Base-by-base conservation (phyloP, 2,329 filamentous ascomycete species). In the Ascochyta fabae region DNA sequence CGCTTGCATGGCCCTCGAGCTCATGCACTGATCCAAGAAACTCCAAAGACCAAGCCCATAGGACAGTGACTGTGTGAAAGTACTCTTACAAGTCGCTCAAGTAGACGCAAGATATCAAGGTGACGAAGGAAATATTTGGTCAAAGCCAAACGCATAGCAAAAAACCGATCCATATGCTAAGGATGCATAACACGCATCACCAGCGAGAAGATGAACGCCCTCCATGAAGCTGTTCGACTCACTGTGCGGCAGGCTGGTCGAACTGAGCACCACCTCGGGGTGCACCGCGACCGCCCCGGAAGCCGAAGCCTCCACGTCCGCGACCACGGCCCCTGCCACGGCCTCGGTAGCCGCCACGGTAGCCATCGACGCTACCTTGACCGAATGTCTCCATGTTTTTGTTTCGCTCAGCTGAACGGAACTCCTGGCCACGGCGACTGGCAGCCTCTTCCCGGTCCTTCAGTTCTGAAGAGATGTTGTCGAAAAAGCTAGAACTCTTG, bases 331-430 rank as follows among this genome's bases (percentile, higher is more conserved):
- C 90, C 53, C 92, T 87, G 33, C 90, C 90, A 39, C 92, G 85
- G 27, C 92, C 91, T 47, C 92, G 88, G 76, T 88, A 95, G 61
- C 90, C 88, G 48, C 87, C 86, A 58, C 90, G 85, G 74, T 86
- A 90, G 15, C 87, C 88, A 66, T 99, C 95, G 22, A 99, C 93
- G 65, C 92, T 97, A 48, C 93, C 93, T 75, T 98, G 93, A 8
- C 95, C 95, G 66, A 99, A 99, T 0, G 95, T 99, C 79, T 99
- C 95, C 71, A 99, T 90, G 74, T 98, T 98, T 79, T 92, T 92
- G 75, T 89, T 92, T 74, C 96, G 91, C 75, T 98, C 95, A 75
- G 98, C 92, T 35, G 88, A 89, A 49, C 95, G 88, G 87, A 95
- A 96, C 74, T 96, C 92, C 43, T 90, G 87, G 29, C 92, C 92